Percentiles rank a stretch among this genome's conserved stretches.
These are phyloP conservation scores for Astrothelium macrocarpum DNA, from an alignment of 495 filamentous ascomycete species.

Conservation along the genomic window DNA sequence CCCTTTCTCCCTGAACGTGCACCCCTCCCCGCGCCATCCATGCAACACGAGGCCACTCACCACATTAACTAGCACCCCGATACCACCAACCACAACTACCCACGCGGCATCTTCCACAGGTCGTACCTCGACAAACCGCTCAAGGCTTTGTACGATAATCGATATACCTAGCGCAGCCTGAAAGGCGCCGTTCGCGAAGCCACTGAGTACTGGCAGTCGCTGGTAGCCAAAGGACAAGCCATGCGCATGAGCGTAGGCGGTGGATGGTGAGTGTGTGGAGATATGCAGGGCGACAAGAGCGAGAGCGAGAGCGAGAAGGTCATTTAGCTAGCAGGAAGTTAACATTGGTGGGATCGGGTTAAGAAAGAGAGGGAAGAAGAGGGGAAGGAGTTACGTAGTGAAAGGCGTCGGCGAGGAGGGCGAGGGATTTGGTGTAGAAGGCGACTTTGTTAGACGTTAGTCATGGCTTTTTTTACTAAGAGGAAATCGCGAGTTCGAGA, in stretches of 20 bases:
- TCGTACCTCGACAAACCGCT: conserved; percentile 19
- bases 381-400: conserved; percentile 20
- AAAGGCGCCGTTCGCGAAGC: conserved; percentile 29
- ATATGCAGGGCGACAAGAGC: conserved; percentile 21
- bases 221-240: conserved; percentile 32
- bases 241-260: conserved; percentile 13
- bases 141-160: conserved; percentile 22
- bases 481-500: not conserved
- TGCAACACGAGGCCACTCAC: not conserved
- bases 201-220: conserved; percentile 23
- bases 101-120: not conserved
- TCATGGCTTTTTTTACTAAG: no score
- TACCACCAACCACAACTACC: not conserved
- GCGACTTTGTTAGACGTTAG: conserved; percentile 18
- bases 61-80: conserved; percentile 7
- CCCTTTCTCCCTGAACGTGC: no score
- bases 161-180: conserved; percentile 22
- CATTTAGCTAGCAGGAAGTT: conserved; percentile 15
- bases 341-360: not conserved
- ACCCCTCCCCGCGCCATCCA: not conserved
- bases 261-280: conserved; percentile 20
- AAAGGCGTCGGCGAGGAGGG: conserved; percentile 27
- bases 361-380: not conserved
- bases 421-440: conserved; percentile 26
- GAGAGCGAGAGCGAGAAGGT: conserved; percentile 23